Percentiles rank a stretch among this genome's conserved stretches.
These are phyloP conservation scores for Diplocarpon mali DNA, from an alignment of 2,329 filamentous ascomycete species.

Conservation along the genomic window DNA sequence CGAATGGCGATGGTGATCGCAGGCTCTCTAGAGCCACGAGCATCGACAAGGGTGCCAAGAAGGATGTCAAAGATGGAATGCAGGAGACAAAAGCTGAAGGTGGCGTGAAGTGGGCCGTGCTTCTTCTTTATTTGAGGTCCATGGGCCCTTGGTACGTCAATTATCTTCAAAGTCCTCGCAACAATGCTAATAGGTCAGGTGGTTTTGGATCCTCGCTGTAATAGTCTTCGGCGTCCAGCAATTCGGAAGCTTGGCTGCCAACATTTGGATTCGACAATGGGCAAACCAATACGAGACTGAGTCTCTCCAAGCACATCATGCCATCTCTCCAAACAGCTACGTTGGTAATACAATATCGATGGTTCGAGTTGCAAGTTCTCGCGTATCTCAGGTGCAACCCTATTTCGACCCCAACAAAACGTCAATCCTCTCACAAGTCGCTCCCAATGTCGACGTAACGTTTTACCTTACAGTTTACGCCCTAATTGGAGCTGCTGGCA, in stretches of 20 bases:
- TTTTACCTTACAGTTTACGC: slow-evolving; percentile 85
- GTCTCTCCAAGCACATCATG: slow-evolving; percentile 8
- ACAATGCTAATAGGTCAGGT: slow-evolving; percentile 29
- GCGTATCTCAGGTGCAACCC: slow-evolving; percentile 22
- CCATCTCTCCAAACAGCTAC: slow-evolving; percentile 16
- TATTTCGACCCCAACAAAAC: slow-evolving; percentile 26
- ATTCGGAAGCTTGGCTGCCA: slow-evolving; percentile 74
- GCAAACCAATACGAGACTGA: slow-evolving; percentile 67
- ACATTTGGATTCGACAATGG: slow-evolving; percentile 92
- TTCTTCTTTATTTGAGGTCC: slow-evolving; percentile 71
- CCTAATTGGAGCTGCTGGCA: slow-evolving; percentile 63
- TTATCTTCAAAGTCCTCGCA: not conserved
- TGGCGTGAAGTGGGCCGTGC: slow-evolving; percentile 77
- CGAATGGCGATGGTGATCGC: slow-evolving; percentile 39
- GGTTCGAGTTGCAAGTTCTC: slow-evolving; percentile 17
- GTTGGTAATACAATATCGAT: slow-evolving; percentile 24
- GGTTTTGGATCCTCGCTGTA: slow-evolving; percentile 76
- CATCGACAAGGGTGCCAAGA: slow-evolving; percentile 25
- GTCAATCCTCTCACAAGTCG: slow-evolving; percentile 22
- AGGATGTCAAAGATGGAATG: slow-evolving; percentile 43
- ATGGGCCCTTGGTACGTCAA: slow-evolving; percentile 72
- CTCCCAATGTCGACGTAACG: slow-evolving; percentile 56
- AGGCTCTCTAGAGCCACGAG: slow-evolving; percentile 27
- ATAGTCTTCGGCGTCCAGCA: slow-evolving; percentile 74
- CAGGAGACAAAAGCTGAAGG: slow-evolving; percentile 74